Conservation (phyloP, 1,284 basidiomycete species). For the Meira nashicola region DNA sequence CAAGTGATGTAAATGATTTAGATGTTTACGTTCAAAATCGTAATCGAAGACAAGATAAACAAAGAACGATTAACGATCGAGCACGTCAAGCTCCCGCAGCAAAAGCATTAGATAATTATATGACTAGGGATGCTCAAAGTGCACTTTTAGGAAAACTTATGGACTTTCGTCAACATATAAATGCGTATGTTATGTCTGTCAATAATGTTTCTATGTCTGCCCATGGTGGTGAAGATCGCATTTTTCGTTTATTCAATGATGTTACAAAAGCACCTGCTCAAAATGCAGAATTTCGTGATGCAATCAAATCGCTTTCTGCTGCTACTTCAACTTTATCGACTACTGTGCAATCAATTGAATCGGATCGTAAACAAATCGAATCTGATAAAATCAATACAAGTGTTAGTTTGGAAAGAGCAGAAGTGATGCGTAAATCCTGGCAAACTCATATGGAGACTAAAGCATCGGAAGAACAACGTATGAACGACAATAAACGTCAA, state of each 20-base stretch:
- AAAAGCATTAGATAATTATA: not conserved
- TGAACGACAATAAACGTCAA: not conserved
- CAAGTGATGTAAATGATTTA: slow-evolving; percentile 7
- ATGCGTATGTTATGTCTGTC: slow-evolving; percentile 7
- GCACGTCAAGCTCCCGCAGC: not conserved
- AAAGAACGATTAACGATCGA: not conserved
- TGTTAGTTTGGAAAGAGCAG: not conserved
- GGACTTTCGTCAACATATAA: slow-evolving; percentile 8
- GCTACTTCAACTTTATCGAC: not conserved
- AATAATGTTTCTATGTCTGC: slow-evolving; percentile 9
- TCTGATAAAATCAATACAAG: not conserved
- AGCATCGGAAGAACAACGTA: not conserved
- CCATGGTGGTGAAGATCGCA: slow-evolving; percentile 2
- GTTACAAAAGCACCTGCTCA: too few species aligned
- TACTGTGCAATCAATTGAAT: not conserved
- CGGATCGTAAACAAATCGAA: not conserved
- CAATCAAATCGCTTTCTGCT: not conserved
- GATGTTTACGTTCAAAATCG: slow-evolving; percentile 4
- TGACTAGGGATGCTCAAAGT: slow-evolving; percentile 1
- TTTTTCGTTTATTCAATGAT: slow-evolving; percentile 4
- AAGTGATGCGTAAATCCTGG: not conserved
- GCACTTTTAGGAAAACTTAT: slow-evolving; percentile 6
- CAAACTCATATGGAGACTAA: slow-evolving; percentile 1
- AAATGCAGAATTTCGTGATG: not conserved
- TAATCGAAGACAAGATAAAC: not conserved